Evolutionary conservation across 1,284 basidiomycete genomes (phyloP).

Genomic region (Filobasidium uniguttulatum): DNA sequence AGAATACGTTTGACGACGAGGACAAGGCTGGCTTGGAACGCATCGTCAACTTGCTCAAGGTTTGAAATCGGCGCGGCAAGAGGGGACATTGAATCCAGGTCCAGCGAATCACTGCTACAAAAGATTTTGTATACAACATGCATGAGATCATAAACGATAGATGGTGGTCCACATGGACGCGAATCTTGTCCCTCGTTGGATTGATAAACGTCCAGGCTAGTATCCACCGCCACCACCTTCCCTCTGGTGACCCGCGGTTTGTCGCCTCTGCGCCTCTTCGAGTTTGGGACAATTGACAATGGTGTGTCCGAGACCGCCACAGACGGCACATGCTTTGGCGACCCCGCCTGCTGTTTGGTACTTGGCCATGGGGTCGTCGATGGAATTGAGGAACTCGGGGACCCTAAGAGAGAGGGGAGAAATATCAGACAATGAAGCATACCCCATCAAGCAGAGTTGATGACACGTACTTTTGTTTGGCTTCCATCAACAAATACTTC

Average conservation of each 20-base stretch:
- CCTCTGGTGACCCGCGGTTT: constrained; percentile 27
- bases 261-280: constrained; percentile 74
- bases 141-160: too few species aligned
- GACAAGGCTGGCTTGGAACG: constrained; percentile 58
- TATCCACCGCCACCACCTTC: constrained; percentile 51
- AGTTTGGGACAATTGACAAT: constrained; percentile 92
- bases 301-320: constrained; percentile 89
- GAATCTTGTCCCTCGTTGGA: too few species aligned
- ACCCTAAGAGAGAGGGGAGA: constrained; percentile 46
- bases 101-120: too few species aligned
- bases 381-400: constrained; percentile 80
- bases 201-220: too few species aligned
- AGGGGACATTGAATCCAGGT: too few species aligned
- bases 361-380: constrained; percentile 79
- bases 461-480: constrained; percentile 74
- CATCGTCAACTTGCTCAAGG: constrained; percentile 37
- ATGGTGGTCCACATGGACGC: too few species aligned
- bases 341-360: constrained; percentile 42
- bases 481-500: constrained; percentile 93
- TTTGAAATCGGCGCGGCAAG: too few species aligned
- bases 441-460: neutral
- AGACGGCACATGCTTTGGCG: constrained; percentile 81
- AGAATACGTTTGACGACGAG: constrained; percentile 57
- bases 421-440: neutral
- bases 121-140: too few species aligned